phyloP scores from a whole-genome alignment of 2,329 filamentous ascomycete genomes.

The Periconia sp. region DNA sequence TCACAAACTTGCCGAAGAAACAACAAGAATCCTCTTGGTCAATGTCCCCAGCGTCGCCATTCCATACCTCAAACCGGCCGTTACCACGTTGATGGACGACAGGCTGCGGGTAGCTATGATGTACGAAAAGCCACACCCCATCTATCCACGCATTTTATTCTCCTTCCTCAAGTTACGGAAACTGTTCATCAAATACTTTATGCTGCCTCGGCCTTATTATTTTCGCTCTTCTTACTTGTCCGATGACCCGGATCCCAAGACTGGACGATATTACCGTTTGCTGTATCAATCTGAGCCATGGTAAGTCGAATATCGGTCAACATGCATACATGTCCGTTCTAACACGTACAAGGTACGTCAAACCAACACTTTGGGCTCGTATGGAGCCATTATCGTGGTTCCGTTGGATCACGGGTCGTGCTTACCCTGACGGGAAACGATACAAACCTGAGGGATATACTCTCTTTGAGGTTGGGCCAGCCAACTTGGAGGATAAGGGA shows the following conservation, averaged over 20 bases:
- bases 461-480: slow-evolving; percentile 65
- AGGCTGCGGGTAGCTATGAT: slow-evolving; percentile 65
- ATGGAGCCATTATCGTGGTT: slow-evolving; percentile 19
- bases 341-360: slow-evolving; percentile 25
- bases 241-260: slow-evolving; percentile 53
- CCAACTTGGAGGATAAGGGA: slow-evolving; percentile 53
- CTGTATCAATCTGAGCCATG: slow-evolving; percentile 31
- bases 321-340: background rate
- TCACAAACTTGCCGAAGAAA: slow-evolving; percentile 55
- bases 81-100: slow-evolving; percentile 65
- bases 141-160: slow-evolving; percentile 47
- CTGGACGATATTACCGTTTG: slow-evolving; percentile 22
- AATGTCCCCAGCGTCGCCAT: slow-evolving; percentile 54
- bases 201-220: slow-evolving; percentile 56
- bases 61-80: slow-evolving; percentile 50
- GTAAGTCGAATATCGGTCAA: slow-evolving; percentile 35
- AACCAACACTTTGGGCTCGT: slow-evolving; percentile 19
- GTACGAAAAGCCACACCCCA: slow-evolving; percentile 40
- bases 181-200: slow-evolving; percentile 59
- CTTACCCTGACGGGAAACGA: slow-evolving; percentile 63
- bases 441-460: slow-evolving; percentile 57
- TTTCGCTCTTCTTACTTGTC: slow-evolving; percentile 37
- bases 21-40: slow-evolving; percentile 63
- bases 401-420: slow-evolving; percentile 59
- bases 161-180: slow-evolving; percentile 55